Evolutionary conservation across 305 asterid genomes (phyloP).

Genomic region (Solanum hybrid): DNA sequence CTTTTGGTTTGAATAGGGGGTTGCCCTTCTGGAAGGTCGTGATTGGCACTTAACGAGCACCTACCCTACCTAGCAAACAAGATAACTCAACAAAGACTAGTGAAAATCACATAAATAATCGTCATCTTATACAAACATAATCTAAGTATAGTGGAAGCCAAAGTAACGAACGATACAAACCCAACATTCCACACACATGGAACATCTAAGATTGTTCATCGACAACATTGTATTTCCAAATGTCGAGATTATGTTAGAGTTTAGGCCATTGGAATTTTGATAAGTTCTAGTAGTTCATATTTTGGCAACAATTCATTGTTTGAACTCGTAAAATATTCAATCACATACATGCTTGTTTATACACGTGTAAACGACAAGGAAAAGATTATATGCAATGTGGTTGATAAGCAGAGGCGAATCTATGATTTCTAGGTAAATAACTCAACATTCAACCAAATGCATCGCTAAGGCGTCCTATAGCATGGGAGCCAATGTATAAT

Average conservation of each 20-base stretch:
- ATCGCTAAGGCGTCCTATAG: neutral
- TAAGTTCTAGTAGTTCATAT: neutral
- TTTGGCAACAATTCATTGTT: slow-evolving; percentile 22
- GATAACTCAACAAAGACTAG: neutral
- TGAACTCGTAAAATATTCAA: slow-evolving; percentile 39
- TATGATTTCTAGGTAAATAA: neutral
- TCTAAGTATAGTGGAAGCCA: neutral
- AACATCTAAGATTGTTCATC: neutral
- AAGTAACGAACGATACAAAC: neutral
- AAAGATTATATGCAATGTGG: slow-evolving; percentile 47
- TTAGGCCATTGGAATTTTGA: neutral
- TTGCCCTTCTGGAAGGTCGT: neutral
- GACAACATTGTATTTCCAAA: neutral
- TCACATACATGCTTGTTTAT: slow-evolving; percentile 42
- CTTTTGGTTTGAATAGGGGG: neutral
- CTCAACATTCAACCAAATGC: neutral
- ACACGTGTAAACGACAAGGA: slow-evolving; percentile 40
- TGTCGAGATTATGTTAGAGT: neutral
- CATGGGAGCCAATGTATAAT: neutral
- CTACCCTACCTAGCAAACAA: neutral
- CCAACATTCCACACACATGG: neutral
- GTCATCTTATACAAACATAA: neutral
- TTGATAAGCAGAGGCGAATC: slow-evolving; percentile 27
- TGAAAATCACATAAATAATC: neutral
- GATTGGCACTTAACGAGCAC: neutral